Percentiles rank a stretch among this genome's conserved stretches.
Conservation (phyloP, 2,329 filamentous ascomycete species). For the Huntiella savannae region DNA sequence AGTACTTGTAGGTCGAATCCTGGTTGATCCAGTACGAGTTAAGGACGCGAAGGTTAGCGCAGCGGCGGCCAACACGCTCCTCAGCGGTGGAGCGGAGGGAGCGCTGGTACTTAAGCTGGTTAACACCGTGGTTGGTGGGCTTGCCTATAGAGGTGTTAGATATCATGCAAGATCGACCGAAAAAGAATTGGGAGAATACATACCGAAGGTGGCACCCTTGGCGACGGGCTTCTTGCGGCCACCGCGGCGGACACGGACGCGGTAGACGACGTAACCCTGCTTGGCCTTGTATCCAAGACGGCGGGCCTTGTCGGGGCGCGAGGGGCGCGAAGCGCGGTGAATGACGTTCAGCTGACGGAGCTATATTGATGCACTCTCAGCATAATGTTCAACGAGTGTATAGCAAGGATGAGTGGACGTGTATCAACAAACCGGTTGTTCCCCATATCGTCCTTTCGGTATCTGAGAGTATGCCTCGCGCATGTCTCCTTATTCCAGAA, state of each 20-base stretch:
- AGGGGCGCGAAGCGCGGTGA: constrained; percentile 95
- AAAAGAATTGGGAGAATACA: constrained; percentile 18
- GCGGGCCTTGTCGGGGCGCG: constrained; percentile 98
- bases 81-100: constrained; percentile 94
- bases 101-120: constrained; percentile 99
- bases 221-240: constrained; percentile 91
- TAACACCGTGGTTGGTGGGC: constrained; percentile 99
- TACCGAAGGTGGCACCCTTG: constrained; percentile 99
- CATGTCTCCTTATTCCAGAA: constrained; percentile 7
- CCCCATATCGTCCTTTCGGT: constrained; percentile 10
- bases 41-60: constrained; percentile 95
- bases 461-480: constrained; percentile 17
- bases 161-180: not conserved
- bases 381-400: constrained; percentile 99
- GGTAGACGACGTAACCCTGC: constrained; percentile 99
- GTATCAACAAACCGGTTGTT: constrained; percentile 9
- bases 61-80: constrained; percentile 98
- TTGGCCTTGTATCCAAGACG: constrained; percentile 99
- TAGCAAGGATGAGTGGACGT: constrained; percentile 40
- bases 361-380: constrained; percentile 99
- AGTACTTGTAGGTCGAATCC: constrained; percentile 99
- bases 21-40: constrained; percentile 99
- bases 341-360: constrained; percentile 99
- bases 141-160: constrained; percentile 48
- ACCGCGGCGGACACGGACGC: constrained; percentile 92